Base-by-base conservation (phyloP, 2,329 filamentous ascomycete genomes). In the Fusarium solani-melongenae region DNA sequence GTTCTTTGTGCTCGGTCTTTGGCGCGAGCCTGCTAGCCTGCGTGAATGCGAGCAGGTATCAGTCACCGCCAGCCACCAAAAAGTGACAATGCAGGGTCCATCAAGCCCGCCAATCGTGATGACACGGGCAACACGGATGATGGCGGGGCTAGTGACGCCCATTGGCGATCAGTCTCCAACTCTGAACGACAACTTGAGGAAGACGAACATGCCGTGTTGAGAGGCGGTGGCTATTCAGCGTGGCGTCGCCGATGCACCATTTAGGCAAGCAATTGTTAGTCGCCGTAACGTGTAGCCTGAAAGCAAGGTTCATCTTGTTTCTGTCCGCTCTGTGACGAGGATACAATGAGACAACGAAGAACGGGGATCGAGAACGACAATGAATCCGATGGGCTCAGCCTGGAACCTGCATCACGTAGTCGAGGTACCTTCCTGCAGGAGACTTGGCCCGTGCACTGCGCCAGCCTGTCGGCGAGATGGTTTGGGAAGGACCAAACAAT, bases 11-110 rank as follows among this genome's bases (percentile, higher is more conserved):
- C 57, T 22, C 31, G 44, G 22, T 24, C 59, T 65, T 46, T 59
- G 46, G 39, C 44, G 22, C 62, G 31, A 72, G 60, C 71, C 53
- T 51, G 22, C 62, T 27, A 72, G 62, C 71, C 53, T 56, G 27
- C 27, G 46, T 56, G 46, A 56, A 72, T 63, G 71, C 64, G 64
- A 66, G 68, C 55, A 65, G 71, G 57, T 57, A 58, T 36, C 39
- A 22, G 71, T 72, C 57, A 74, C 71, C 61, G 65, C 68, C 55
- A 67, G 62, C 65, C 72, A 67, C 62, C 63, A 72, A 63, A 61
- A 59, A 44, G 71, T 67, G 59, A 64, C 59, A 64, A 70, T 70
- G 55, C 72, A 74, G 72, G 72, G 69, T 72, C 72, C 44, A 51
- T 55, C 38, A 44, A 34, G 20, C 27, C 61, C n/a, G 22, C 69